Percentiles rank a stretch among this genome's conserved stretches.
Conservation (phyloP, 164 flowering plant genomes). For the Magnolia sinica region DNA sequence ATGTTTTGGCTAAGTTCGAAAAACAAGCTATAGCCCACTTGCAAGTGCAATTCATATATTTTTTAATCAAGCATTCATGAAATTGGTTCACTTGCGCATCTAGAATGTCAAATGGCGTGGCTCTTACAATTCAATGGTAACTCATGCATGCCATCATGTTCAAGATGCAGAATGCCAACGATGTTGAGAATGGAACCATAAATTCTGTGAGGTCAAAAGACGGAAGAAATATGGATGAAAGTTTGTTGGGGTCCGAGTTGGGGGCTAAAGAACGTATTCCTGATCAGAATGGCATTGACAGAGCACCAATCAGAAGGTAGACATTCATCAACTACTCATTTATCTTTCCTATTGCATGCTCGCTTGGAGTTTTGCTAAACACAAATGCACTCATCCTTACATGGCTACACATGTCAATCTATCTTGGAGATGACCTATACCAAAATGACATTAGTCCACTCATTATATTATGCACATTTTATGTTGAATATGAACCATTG, state of each 20-base stretch:
- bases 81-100: background rate
- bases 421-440: background rate
- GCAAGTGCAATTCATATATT: background rate
- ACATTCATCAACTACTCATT: background rate
- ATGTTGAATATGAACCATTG: background rate
- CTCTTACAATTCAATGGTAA: background rate
- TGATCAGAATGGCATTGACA: constrained; percentile 11
- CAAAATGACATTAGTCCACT: background rate
- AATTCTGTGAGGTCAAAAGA: constrained; percentile 17
- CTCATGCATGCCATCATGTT: constrained; percentile 8
- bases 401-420: background rate
- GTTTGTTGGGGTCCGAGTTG: constrained; percentile 2
- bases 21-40: background rate
- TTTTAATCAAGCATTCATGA: background rate
- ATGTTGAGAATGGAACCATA: constrained; percentile 6
- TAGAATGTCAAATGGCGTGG: background rate
- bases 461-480: background rate
- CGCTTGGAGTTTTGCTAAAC: background rate
- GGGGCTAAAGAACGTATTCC: background rate
- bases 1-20: background rate
- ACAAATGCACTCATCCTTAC: background rate
- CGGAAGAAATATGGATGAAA: constrained; percentile 5
- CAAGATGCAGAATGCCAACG: constrained; percentile 23
- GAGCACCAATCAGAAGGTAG: constrained; percentile 13
- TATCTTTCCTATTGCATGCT: background rate